Percentiles rank a stretch among this genome's conserved stretches.
Evolutionary conservation across 2,329 filamentous ascomycete species (phyloP).

Genomic region (Trichophyton rubrum): DNA sequence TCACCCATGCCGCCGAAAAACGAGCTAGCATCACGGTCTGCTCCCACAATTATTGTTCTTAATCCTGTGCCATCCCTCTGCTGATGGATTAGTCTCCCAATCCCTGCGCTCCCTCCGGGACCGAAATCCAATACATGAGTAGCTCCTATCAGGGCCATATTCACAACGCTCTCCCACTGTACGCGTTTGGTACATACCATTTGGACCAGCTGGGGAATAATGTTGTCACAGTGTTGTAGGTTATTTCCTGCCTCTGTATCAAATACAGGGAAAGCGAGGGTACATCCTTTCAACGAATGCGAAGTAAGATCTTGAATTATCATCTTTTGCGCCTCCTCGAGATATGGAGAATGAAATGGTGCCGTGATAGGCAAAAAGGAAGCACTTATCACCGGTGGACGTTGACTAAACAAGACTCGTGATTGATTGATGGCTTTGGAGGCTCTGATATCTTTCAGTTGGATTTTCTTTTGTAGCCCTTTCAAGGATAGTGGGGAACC

Average conservation of each 20-base stretch:
- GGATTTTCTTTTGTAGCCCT: slow-evolving; percentile 45
- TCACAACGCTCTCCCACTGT: slow-evolving; percentile 74
- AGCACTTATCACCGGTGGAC: slow-evolving; percentile 19
- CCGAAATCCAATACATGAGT: slow-evolving; percentile 96
- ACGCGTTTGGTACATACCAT: slow-evolving; percentile 92
- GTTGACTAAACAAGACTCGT: slow-evolving; percentile 93
- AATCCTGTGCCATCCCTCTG: slow-evolving; percentile 99
- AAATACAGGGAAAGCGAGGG: slow-evolving; percentile 71
- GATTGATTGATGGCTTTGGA: slow-evolving; percentile 80
- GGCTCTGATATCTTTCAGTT: slow-evolving; percentile 58
- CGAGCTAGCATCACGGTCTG: slow-evolving; percentile 73
- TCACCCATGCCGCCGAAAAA: slow-evolving; percentile 98
- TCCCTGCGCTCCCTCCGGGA: slow-evolving; percentile 88
- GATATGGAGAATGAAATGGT: slow-evolving; percentile 94
- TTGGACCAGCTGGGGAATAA: slow-evolving; percentile 74
- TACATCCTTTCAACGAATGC: slow-evolving; percentile 43
- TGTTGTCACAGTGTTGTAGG: slow-evolving; percentile 58
- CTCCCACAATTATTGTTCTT: slow-evolving; percentile 83
- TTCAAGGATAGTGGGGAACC: slow-evolving; percentile 93
- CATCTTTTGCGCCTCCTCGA: slow-evolving; percentile 67
- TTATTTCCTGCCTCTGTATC: slow-evolving; percentile 84
- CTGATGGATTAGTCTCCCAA: slow-evolving; percentile 89
- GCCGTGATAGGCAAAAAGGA: slow-evolving; percentile 92
- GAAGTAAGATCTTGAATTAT: slow-evolving; percentile 69
- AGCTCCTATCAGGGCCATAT: slow-evolving; percentile 71